Base-by-base conservation (phyloP, 1,284 basidiomycete genomes). In the Trichosporon faecale region DNA sequence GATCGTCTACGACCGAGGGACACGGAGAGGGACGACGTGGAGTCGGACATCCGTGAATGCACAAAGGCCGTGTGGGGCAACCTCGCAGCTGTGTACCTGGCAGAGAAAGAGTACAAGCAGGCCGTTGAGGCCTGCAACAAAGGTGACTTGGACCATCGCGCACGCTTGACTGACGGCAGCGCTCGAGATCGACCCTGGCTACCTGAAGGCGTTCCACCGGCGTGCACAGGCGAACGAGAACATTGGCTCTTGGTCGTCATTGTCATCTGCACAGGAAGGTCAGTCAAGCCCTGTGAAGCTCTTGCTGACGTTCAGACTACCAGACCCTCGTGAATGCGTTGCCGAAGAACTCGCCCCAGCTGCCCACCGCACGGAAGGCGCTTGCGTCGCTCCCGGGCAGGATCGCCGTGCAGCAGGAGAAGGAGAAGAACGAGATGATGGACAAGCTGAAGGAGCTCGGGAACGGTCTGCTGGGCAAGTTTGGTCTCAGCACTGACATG, bases 381-480 rank as follows among this genome's bases (percentile, higher is more conserved):
- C 84, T 93, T 14, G 79, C 79, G 1, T 78, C 80, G 0, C 79
- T 97, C 4, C 89, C 91, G 64, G 89, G 89, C 40, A 88, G 90
- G 5, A 83, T 91, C 25, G 68, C 75, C 74, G 86, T 85, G 9
- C 91, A 91, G 27, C 93, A 94, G 82, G 91, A 95, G 80, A 87
- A 85, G 74, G 96, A 99, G 82, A 96, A 93, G 70, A 88, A 88
- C 9, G 96, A 98, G 81, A 96, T 98, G 93, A 74, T 98, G 76
- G 88, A 86, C 70, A 98, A 99, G 83, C 83, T 99, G 68, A 98
- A 99, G 81, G 93, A 91, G 1, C 81, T 99, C 5, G 96, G 96
- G 0, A 94, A 99, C 78, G 92, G 87, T 67, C 85, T 99, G 55
- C 85, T 99, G n/a, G 94, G 95, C 90, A 83, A 78, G 86, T 95